Percentiles rank a stretch among this genome's conserved stretches.
Evolutionary conservation across 257 asterid species (phyloP).

Genomic region (Avicennia marina): DNA sequence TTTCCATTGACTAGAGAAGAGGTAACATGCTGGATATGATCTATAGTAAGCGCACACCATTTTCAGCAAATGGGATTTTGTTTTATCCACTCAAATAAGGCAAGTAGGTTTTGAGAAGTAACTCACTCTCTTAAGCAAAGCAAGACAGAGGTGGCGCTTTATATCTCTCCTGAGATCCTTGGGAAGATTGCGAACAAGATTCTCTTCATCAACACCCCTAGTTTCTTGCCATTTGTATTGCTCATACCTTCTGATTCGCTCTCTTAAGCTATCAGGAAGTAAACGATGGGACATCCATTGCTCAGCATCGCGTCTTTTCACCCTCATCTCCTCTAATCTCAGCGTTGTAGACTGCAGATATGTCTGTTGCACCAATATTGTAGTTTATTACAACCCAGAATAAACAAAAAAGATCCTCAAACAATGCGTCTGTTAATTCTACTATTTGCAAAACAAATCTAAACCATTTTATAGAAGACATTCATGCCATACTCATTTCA

Average conservation of each 20-base stretch:
- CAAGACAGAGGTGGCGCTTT: slow-evolving; percentile 91
- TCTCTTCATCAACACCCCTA: slow-evolving; percentile 93
- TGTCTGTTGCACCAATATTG: slow-evolving; percentile 48
- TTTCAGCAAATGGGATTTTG: too few species aligned
- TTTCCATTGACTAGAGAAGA: too few species aligned
- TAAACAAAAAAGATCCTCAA: neutral
- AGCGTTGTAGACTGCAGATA: slow-evolving; percentile 89
- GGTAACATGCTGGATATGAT: too few species aligned
- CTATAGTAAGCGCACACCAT: too few species aligned
- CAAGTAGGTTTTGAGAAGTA: slow-evolving; percentile 7
- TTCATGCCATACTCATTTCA: neutral
- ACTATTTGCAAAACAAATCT: neutral
- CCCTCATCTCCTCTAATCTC: slow-evolving; percentile 96
- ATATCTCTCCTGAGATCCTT: slow-evolving; percentile 96
- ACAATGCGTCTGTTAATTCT: slow-evolving; percentile 7
- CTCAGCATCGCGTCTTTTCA: slow-evolving; percentile 95
- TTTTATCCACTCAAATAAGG: too few species aligned
- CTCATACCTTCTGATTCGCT: slow-evolving; percentile 84
- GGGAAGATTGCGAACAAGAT: slow-evolving; percentile 77
- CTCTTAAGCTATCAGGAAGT: slow-evolving; percentile 77
- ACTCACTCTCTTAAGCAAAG: slow-evolving; percentile 79
- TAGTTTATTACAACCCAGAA: neutral
- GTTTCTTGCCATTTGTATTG: slow-evolving; percentile 99
- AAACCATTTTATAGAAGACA: neutral
- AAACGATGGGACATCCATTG: slow-evolving; percentile 98